Evolutionary conservation across 352 stramenopile genomes (phyloP), one percentile per base, ranked within the genome.

Genomic region (Phytophthora nicotianae): DNA sequence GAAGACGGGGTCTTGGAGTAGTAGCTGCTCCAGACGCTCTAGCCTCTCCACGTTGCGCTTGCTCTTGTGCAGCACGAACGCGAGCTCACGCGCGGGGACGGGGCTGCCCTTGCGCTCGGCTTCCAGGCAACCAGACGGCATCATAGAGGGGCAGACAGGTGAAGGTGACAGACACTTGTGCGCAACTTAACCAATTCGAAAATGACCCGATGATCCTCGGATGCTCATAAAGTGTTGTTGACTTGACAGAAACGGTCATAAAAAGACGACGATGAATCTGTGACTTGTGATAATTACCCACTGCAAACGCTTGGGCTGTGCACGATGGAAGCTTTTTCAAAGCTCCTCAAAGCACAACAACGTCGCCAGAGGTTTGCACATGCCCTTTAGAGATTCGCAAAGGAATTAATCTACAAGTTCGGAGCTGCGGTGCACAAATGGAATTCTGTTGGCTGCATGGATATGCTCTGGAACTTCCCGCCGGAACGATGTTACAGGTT

Each of bases 31-130:
- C 45, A 90, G 70, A 1, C 73, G 77, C 70, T 90, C 79, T 16
- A 78, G 45, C 21, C 73, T 72, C 68, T 90, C 77, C 26, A 84
- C 76, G 17, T 71, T 66, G 35, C 53, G 55, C 67, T 84, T 74
- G 60, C 72, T 68, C 62, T 80, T 75, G 58, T 87, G 68, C 50
- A 93, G 48, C 65, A 86, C 81, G 65, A 77, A 89, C 24, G 82
- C 72, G 55, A 91, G 65, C 58, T 90, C 81, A 14, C 79, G 79
- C 19, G 81, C 49, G 14, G 71, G 58, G 2, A 92, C 65, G 7
- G 60, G 52, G 41, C 79, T 89, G 50, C 58, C 62, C 35, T 65
- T 63, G 53, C 81, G 83, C 46, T 92, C 83, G 16, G 54, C 23
- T 20, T 74, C 42, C n/a, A 76, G 55, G 10, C 58, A 48, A 13